Conservation (phyloP, 306 rosid genomes). For the Calophaca sinica region DNA sequence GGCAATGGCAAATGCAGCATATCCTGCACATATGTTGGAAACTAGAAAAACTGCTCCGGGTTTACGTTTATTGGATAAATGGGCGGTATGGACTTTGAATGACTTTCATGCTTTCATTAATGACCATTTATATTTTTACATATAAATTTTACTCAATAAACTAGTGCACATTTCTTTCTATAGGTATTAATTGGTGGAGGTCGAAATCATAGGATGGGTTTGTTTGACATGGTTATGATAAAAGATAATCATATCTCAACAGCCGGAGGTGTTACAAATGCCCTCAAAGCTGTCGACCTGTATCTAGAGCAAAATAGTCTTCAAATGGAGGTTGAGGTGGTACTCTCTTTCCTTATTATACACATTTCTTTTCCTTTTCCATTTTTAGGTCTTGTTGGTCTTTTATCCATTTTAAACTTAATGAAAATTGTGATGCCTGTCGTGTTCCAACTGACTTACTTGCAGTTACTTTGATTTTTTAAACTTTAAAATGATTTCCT, state of each 20-base stretch:
- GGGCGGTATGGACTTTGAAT: slow-evolving; percentile 80
- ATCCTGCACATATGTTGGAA: slow-evolving; percentile 80
- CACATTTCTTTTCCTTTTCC: slow-evolving; percentile 35
- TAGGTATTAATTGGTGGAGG: slow-evolving; percentile 95
- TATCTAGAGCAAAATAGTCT: slow-evolving; percentile 73
- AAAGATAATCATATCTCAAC: slow-evolving; percentile 93
- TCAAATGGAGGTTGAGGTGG: slow-evolving; percentile 86
- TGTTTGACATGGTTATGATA: slow-evolving; percentile 94
- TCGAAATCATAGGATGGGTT: slow-evolving; percentile 88
- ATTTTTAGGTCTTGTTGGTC: slow-evolving; percentile 18
- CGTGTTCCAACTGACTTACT: slow-evolving; percentile 21
- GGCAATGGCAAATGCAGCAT: slow-evolving; percentile 91
- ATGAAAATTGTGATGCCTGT: slow-evolving; percentile 15
- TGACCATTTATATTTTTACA: neutral
- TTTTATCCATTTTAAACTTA: slow-evolving; percentile 32
- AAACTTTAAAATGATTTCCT: neutral
- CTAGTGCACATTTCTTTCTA: slow-evolving; percentile 9
- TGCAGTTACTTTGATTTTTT: neutral
- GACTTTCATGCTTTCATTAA: slow-evolving; percentile 47
- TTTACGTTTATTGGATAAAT: slow-evolving; percentile 89
- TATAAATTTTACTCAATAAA: slow-evolving; percentile 20
- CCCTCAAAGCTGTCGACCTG: slow-evolving; percentile 79
- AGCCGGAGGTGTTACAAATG: slow-evolving; percentile 77
- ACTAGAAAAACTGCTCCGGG: slow-evolving; percentile 96
- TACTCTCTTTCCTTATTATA: slow-evolving; percentile 35